These are phyloP conservation scores for Cladophialophora psammophila DNA, from an alignment of 2,329 filamentous ascomycete genomes.

Conservation along the genomic window DNA sequence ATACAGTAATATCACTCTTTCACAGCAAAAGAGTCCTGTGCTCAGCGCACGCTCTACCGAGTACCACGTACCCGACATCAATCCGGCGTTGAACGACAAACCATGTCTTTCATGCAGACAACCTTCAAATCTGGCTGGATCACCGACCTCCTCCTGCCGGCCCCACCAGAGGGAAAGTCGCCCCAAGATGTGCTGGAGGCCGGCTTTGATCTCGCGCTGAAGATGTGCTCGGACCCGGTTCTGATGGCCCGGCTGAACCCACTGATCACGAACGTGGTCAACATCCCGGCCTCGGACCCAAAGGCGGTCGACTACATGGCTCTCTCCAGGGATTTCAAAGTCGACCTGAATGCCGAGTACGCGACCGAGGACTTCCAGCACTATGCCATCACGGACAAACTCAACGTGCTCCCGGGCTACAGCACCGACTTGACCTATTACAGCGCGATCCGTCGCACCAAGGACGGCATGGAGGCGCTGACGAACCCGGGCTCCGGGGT, in stretches of 20 bases:
- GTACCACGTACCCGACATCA: not conserved
- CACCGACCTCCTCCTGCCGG: constrained; percentile 35
- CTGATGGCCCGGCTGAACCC: constrained; percentile 34
- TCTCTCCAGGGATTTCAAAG: constrained; percentile 22
- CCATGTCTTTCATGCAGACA: constrained; percentile 36
- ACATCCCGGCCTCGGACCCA: constrained; percentile 20
- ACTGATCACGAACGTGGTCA: constrained; percentile 26
- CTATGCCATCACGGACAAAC: constrained; percentile 40
- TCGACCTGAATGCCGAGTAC: constrained; percentile 23
- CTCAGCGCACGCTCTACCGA: not conserved
- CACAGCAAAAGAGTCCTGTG: not conserved
- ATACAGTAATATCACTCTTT: not conserved
- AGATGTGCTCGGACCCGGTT: constrained; percentile 29
- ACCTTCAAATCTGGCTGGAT: constrained; percentile 36
- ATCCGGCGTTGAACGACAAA: not conserved
- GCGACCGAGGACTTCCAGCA: constrained; percentile 32
- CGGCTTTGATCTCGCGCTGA: constrained; percentile 30
- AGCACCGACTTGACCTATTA: constrained; percentile 34
- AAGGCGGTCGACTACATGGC: constrained; percentile 30
- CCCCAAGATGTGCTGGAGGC: constrained; percentile 27
- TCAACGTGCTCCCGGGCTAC: constrained; percentile 31
- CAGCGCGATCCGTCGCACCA: constrained; percentile 28
- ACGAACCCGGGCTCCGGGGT: constrained; percentile 39
- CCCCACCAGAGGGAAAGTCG: constrained; percentile 17
- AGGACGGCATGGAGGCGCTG: constrained; percentile 36